Percentiles rank a stretch among this genome's conserved stretches.
Evolutionary conservation across 305 asterid species (phyloP).

Genomic region (Solanum chacoense): DNA sequence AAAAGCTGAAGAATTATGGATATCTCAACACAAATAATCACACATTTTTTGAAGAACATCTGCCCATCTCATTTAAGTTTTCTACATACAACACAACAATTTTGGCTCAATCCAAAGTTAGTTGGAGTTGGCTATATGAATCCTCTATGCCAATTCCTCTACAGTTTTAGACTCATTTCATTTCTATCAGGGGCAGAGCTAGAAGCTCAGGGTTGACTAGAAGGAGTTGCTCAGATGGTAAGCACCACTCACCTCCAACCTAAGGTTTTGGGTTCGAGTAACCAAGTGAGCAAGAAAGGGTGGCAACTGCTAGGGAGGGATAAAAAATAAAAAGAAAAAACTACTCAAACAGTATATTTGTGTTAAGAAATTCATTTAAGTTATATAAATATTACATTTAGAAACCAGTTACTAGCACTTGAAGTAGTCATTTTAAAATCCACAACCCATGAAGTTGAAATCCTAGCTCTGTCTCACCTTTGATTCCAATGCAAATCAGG

Average conservation of each 20-base stretch:
- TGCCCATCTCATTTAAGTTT: neutral
- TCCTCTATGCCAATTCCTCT: neutral
- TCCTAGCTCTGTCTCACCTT: neutral
- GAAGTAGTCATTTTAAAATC: neutral
- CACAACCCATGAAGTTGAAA: neutral
- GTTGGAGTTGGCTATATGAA: neutral
- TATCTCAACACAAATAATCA: neutral
- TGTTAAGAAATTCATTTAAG: neutral
- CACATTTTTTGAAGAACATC: neutral
- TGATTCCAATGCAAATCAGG: neutral
- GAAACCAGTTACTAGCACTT: neutral
- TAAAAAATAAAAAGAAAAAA: neutral
- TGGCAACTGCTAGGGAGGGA: neutral
- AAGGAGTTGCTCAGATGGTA: neutral
- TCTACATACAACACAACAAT: neutral
- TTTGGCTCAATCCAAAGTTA: neutral
- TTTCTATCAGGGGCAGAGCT: neutral
- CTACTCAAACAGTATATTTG: neutral
- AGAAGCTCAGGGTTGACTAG: neutral
- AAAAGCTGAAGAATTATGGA: neutral
- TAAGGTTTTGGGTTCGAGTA: neutral
- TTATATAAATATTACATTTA: neutral
- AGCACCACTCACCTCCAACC: neutral
- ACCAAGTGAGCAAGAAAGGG: neutral
- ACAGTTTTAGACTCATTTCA: neutral